Conservation (phyloP, 805 yeast genomes). For the Sugiyamaella americana region DNA sequence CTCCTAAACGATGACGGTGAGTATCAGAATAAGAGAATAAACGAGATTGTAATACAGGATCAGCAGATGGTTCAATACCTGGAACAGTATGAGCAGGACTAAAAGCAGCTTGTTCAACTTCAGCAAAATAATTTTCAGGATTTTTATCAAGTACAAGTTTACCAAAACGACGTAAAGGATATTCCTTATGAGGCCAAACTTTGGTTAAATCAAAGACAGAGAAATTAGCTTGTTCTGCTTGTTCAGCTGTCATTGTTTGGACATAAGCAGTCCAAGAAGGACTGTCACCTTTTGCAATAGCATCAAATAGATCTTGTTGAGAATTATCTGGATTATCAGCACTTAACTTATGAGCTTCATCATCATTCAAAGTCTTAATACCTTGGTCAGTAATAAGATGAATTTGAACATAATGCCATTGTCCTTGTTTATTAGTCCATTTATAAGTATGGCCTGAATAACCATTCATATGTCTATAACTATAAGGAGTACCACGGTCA, state of each 20-base stretch:
- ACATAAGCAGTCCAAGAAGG: slow-evolving; percentile 51
- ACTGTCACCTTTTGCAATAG: slow-evolving; percentile 43
- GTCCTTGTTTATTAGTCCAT: slow-evolving; percentile 46
- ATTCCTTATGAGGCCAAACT: slow-evolving; percentile 52
- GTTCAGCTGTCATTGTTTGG: slow-evolving; percentile 54
- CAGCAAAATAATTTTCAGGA: slow-evolving; percentile 49
- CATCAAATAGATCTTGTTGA: slow-evolving; percentile 38
- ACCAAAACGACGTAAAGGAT: slow-evolving; percentile 52
- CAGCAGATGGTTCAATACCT: slow-evolving; percentile 69
- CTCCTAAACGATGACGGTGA: slow-evolving; percentile 69
- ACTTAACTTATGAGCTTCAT: slow-evolving; percentile 42
- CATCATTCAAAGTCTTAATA: slow-evolving; percentile 38
- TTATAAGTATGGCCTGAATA: slow-evolving; percentile 63
- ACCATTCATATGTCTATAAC: slow-evolving; percentile 53
- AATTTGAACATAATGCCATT: slow-evolving; percentile 49
- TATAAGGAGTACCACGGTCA: slow-evolving; percentile 54
- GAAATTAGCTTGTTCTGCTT: slow-evolving; percentile 46
- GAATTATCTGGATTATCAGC: slow-evolving; percentile 50
- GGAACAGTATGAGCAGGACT: slow-evolving; percentile 70
- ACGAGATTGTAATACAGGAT: slow-evolving; percentile 72
- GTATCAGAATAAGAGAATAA: slow-evolving; percentile 72
- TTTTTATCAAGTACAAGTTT: slow-evolving; percentile 48
- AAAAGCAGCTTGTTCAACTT: slow-evolving; percentile 56
- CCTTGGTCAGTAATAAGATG: slow-evolving; percentile 51
- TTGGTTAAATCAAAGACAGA: slow-evolving; percentile 50